These are phyloP conservation scores for Beauveria medogensis DNA, from an alignment of 2,329 filamentous ascomycete species.

Conservation along the genomic window DNA sequence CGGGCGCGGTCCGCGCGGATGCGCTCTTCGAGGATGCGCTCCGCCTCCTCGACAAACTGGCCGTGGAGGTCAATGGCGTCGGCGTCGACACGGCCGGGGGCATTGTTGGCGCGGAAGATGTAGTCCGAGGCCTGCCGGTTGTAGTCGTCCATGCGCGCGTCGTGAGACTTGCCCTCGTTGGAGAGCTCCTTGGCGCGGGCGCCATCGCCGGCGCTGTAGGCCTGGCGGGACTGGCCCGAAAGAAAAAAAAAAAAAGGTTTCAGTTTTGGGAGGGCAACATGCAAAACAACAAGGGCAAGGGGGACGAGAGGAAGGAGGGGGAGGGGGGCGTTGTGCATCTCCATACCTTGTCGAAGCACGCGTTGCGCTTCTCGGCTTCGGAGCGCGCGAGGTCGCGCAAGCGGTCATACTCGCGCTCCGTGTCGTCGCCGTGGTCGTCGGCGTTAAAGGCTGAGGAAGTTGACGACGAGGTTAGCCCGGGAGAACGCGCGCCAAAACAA, in stretches of 20 bases:
- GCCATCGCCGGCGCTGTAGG: constrained; percentile 77
- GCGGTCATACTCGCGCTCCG: constrained; percentile 86
- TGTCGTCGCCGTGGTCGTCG: constrained; percentile 48
- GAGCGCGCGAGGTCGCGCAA: constrained; percentile 74
- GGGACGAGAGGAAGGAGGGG: no score
- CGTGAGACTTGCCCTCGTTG: constrained; percentile 78
- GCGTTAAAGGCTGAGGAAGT: constrained; percentile 62
- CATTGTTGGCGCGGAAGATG: constrained; percentile 95
- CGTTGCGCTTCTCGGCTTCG: constrained; percentile 70
- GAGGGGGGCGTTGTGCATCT: no score
- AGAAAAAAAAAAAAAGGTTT: not conserved
- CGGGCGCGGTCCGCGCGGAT: constrained; percentile 68
- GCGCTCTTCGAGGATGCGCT: constrained; percentile 78
- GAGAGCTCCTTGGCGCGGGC: constrained; percentile 75
- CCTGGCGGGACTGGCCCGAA: constrained; percentile 54
- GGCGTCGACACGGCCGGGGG: constrained; percentile 58
- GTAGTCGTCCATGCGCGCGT: constrained; percentile 74
- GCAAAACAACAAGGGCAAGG: not conserved
- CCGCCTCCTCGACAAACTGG: constrained; percentile 89
- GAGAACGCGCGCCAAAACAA: not conserved
- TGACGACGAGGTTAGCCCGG: not conserved
- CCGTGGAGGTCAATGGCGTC: constrained; percentile 95
- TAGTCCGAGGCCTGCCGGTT: constrained; percentile 87
- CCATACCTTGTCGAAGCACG: constrained; percentile 65
- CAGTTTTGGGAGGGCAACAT: not conserved